Conservation (phyloP, 306 rosid genomes). For the Quercus engelmannii region DNA sequence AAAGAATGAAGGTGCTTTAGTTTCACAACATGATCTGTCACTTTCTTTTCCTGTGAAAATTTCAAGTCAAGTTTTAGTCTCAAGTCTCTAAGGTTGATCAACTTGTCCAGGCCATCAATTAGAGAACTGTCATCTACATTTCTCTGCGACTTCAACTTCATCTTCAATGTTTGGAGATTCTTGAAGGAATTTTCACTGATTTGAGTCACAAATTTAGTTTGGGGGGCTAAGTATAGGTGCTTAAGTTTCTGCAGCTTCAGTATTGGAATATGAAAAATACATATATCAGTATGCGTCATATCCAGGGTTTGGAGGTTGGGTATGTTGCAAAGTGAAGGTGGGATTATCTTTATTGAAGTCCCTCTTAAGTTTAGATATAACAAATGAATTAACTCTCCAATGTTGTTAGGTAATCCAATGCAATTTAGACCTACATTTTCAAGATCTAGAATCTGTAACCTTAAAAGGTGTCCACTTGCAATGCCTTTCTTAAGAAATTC, state of each 20-base stretch:
- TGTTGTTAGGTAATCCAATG: neutral
- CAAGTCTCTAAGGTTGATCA: slow-evolving; percentile 16
- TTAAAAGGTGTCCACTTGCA: neutral
- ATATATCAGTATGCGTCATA: slow-evolving; percentile 4
- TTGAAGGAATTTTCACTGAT: neutral
- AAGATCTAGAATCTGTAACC: slow-evolving; percentile 20
- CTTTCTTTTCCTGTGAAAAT: neutral
- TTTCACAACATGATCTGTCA: neutral
- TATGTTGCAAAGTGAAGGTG: slow-evolving; percentile 7
- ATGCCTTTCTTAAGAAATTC: neutral
- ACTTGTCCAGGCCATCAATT: neutral
- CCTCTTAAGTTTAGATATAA: slow-evolving; percentile 18
- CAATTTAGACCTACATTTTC: slow-evolving; percentile 11
- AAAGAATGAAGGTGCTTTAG: slow-evolving; percentile 1
- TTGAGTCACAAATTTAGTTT: neutral
- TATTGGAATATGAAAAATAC: neutral
- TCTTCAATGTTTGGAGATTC: slow-evolving; percentile 8
- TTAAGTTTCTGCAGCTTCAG: slow-evolving; percentile 17
- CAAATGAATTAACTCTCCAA: slow-evolving; percentile 6
- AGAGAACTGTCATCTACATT: neutral
- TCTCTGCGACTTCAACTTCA: too few species aligned
- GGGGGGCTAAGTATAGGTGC: slow-evolving; percentile 5
- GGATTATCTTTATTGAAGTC: slow-evolving; percentile 10
- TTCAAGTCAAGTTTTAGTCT: slow-evolving; percentile 1
- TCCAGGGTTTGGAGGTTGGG: slow-evolving; percentile 15